Percentiles rank a stretch among this genome's conserved stretches.
Evolutionary conservation across 1,139 yeast genomes (phyloP).

Genomic region (Candida freyschussii): DNA sequence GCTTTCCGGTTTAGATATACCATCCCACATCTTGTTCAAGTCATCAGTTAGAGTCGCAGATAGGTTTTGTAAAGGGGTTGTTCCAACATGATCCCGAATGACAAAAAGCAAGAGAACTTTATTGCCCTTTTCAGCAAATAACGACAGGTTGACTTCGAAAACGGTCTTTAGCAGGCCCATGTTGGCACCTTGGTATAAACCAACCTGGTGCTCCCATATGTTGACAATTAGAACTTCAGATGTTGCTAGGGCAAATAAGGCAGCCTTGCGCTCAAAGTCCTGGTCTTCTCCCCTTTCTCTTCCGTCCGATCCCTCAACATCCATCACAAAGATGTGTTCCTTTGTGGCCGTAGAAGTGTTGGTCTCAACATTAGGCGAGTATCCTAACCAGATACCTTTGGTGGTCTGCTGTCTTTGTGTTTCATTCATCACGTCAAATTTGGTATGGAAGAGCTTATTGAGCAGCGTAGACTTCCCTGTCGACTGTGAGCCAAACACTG

Average conservation of each 20-base stretch:
- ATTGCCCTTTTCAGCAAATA: slow-evolving; percentile 51
- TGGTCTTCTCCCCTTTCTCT: slow-evolving; percentile 98
- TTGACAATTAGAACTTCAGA: slow-evolving; percentile 87
- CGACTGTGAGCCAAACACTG: slow-evolving; percentile 96
- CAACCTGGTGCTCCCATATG: slow-evolving; percentile 97
- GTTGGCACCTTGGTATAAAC: slow-evolving; percentile 95
- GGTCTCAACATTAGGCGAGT: slow-evolving; percentile 43
- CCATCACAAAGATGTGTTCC: slow-evolving; percentile 69
- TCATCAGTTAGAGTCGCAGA: slow-evolving; percentile 66
- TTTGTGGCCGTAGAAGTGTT: slow-evolving; percentile 11
- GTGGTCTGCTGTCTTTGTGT: slow-evolving; percentile 78
- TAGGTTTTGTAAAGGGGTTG: slow-evolving; percentile 74
- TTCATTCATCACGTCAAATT: slow-evolving; percentile 92
- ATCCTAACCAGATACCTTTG: slow-evolving; percentile 91
- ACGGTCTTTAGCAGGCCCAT: slow-evolving; percentile 94
- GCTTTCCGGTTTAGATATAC: slow-evolving; percentile 66
- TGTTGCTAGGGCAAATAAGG: slow-evolving; percentile 88
- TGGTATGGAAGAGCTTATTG: slow-evolving; percentile 78
- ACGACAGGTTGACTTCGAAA: slow-evolving; percentile 85
- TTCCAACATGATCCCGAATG: slow-evolving; percentile 86
- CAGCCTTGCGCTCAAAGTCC: slow-evolving; percentile 95
- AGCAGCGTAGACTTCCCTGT: slow-evolving; percentile 93
- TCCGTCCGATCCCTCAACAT: slow-evolving; percentile 98
- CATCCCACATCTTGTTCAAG: slow-evolving; percentile 71
- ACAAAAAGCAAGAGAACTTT: slow-evolving; percentile 81